phyloP scores from a whole-genome alignment of 495 filamentous ascomycete species.

The Podospora tetraspora region DNA sequence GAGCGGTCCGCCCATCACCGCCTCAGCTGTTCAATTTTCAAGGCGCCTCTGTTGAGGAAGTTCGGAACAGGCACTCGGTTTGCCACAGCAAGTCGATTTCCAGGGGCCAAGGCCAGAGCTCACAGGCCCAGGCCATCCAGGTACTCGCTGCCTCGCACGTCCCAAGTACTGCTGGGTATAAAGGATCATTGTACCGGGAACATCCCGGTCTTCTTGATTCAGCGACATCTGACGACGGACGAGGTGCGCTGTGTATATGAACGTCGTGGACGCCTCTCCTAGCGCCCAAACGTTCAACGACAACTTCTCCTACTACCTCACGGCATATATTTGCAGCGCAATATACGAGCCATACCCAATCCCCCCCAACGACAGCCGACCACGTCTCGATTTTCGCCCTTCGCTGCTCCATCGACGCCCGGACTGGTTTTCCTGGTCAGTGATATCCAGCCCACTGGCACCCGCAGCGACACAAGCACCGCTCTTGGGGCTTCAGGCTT shows the following conservation, averaged over 20 bases:
- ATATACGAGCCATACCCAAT: not conserved
- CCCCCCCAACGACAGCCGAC: not conserved
- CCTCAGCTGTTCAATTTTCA: conserved; percentile 18
- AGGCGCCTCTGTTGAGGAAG: conserved; percentile 14
- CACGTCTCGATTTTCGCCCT: not conserved
- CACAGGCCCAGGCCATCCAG: conserved; percentile 6
- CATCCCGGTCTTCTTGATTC: not conserved
- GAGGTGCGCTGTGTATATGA: not conserved
- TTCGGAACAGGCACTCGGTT: conserved; percentile 1
- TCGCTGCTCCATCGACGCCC: not conserved
- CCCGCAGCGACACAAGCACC: not conserved
- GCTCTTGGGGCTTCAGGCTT: not conserved
- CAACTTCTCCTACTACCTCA: not conserved
- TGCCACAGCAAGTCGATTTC: not conserved
- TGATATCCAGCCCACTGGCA: not conserved
- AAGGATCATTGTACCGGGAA: not conserved
- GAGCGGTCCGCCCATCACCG: not conserved
- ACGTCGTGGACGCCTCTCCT: not conserved
- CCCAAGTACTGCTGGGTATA: not conserved
- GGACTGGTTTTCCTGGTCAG: not conserved
- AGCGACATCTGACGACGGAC: not conserved
- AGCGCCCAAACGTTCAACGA: not conserved
- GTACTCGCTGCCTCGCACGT: conserved; percentile 9
- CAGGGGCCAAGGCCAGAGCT: not conserved
- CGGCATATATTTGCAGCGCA: not conserved